Conservation (phyloP, 2,329 filamentous ascomycete genomes). For the Zymoseptoria ardabiliae region DNA sequence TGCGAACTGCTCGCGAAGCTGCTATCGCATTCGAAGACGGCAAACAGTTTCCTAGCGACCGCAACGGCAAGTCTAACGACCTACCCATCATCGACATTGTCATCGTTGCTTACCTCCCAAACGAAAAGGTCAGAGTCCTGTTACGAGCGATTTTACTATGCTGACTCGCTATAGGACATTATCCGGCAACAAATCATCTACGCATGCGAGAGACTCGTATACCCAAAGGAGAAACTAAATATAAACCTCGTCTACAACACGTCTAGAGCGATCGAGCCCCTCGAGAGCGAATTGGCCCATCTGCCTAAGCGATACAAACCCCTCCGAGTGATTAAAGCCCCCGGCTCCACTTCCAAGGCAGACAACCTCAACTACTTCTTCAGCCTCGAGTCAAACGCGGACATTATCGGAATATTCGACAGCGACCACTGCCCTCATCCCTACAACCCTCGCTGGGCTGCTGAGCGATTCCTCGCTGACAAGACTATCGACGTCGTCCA, state of each 20-base stretch:
- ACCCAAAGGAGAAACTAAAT: conserved; percentile 40
- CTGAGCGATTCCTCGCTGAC: conserved; percentile 40
- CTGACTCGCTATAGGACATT: conserved; percentile 30
- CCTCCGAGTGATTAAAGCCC: conserved; percentile 41
- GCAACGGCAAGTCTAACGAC: conserved; percentile 22
- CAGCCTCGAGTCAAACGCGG: conserved; percentile 37
- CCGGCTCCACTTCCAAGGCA: conserved; percentile 43
- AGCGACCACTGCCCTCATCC: conserved; percentile 46
- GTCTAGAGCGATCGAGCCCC: conserved; percentile 39
- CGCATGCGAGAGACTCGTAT: conserved; percentile 40
- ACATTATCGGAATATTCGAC: conserved; percentile 44
- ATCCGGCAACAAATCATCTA: conserved; percentile 43
- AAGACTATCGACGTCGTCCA: conserved; percentile 42
- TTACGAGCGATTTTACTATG: not conserved
- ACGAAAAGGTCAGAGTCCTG: conserved; percentile 31
- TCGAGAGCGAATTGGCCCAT: conserved; percentile 37
- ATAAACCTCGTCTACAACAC: conserved; percentile 46
- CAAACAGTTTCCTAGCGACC: conserved; percentile 19
- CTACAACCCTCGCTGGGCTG: conserved; percentile 42
- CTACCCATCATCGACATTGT: conserved; percentile 41
- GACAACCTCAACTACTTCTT: conserved; percentile 46
- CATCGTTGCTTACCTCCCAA: conserved; percentile 46
- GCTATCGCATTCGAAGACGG: conserved; percentile 23
- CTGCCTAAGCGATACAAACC: conserved; percentile 34
- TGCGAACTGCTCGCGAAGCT: conserved; percentile 22